Conservation (phyloP, 768 basidiomycete genomes). For the Polyporus arcularius region DNA sequence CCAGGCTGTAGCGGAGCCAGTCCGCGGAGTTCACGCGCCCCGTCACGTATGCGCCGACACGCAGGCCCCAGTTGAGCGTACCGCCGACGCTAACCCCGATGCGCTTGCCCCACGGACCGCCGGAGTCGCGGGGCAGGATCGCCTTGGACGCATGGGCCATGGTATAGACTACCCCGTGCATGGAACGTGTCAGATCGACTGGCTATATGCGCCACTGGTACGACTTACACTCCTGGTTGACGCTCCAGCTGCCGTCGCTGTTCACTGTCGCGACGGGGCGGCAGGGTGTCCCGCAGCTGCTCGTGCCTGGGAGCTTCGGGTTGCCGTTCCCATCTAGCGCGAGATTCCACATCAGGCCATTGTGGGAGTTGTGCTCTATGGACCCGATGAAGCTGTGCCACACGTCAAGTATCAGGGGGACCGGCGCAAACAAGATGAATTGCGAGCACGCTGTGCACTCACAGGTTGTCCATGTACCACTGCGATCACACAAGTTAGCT, state of each 20-base stretch:
- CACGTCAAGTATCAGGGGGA: not conserved
- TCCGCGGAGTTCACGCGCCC: conserved; percentile 52
- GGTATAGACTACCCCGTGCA: conserved; percentile 49
- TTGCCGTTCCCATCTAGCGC: conserved; percentile 62
- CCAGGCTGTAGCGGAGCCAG: conserved; percentile 66
- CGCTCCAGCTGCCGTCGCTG: conserved; percentile 57
- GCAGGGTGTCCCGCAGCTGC: conserved; percentile 66
- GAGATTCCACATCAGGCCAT: conserved; percentile 76
- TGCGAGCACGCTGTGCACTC: conserved; percentile 28
- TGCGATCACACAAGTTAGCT: conserved; percentile 24
- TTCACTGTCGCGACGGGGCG: conserved; percentile 69
- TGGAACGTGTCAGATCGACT: not conserved
- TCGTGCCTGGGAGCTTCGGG: conserved; percentile 66
- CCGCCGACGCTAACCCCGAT: conserved; percentile 67
- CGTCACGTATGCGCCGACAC: conserved; percentile 70
- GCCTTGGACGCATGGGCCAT: conserved; percentile 80
- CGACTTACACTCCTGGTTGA: conserved; percentile 72
- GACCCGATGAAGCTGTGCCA: conserved; percentile 42
- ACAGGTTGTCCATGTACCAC: conserved; percentile 77
- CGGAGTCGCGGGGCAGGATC: conserved; percentile 64
- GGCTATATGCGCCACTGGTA: not conserved
- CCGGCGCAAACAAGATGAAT: conserved; percentile 17
- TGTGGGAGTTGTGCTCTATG: conserved; percentile 40
- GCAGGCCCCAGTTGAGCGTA: conserved; percentile 53
- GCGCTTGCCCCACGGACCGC: conserved; percentile 69